Evolutionary conservation across 441 rosid species (phyloP).

Genomic region (Populus hybrid): DNA sequence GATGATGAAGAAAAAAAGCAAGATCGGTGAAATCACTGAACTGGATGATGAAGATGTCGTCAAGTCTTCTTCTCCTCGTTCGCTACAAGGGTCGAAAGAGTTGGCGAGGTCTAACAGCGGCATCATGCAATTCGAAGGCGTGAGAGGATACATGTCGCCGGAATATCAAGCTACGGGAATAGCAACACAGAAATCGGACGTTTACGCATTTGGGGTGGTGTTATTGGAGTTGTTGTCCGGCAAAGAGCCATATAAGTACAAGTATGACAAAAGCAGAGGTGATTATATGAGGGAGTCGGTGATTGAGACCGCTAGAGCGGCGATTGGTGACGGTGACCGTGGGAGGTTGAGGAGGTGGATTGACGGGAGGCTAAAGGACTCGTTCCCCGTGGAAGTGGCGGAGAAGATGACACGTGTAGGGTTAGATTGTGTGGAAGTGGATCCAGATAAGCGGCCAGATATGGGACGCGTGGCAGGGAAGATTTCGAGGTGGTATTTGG

Average conservation of each 20-base stretch:
- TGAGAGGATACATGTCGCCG: slow-evolving; percentile 79
- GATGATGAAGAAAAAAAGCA: slow-evolving; percentile 10
- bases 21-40: slow-evolving; percentile 14
- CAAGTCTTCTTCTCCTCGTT: too few relatives aligned
- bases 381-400: slow-evolving; percentile 72
- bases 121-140: slow-evolving; percentile 55
- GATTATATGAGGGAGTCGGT: slow-evolving; percentile 52
- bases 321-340: slow-evolving; percentile 24
- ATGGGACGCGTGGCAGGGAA: slow-evolving; percentile 85
- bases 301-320: slow-evolving; percentile 51
- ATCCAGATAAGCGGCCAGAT: slow-evolving; percentile 59
- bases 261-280: slow-evolving; percentile 39
- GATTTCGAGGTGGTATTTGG: slow-evolving; percentile 61
- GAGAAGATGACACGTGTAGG: slow-evolving; percentile 56
- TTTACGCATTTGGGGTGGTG: slow-evolving; percentile 71
- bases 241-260: slow-evolving; percentile 68
- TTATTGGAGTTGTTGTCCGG: slow-evolving; percentile 69
- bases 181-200: slow-evolving; percentile 70
- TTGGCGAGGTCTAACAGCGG: slow-evolving; percentile 41
- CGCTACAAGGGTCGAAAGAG: slow-evolving; percentile 2
- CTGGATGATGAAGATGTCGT: too few relatives aligned
- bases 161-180: slow-evolving; percentile 51
- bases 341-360: slow-evolving; percentile 63
- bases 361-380: slow-evolving; percentile 65
- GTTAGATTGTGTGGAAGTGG: slow-evolving; percentile 61